Base-by-base conservation (phyloP, 2,329 filamentous ascomycete species). In the Fusarium foetens region DNA sequence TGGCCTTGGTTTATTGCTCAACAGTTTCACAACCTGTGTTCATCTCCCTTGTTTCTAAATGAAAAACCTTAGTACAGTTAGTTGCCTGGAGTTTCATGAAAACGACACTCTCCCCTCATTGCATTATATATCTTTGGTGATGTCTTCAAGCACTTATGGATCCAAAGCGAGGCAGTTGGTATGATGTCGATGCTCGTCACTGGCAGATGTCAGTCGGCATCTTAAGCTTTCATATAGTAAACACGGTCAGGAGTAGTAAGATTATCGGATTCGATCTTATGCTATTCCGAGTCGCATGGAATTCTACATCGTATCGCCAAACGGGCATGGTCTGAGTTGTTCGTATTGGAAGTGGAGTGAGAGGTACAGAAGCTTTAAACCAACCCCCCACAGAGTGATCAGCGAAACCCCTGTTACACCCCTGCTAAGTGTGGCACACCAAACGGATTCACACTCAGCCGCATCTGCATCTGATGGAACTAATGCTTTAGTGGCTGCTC, bases 401-500 rank as follows among this genome's bases (percentile, higher is more conserved):
- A 23, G 25, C 51, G 16, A 53, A 19, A 49, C 58, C 45, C 58
- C n/a, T 53, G 38, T 57, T 45, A 10, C 25, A 27, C 14, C 53
- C 39, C 39, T 57, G 53, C 36, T 21, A 25, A 23, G 31, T 21
- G 55, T 19, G 41, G 21, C 31, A 25, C n/a, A 8, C 27, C 39
- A 60, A 53, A 43, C 53, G 42, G 64, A 45, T 41, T 38, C 54
- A 45, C 45, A 17, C 45, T 66, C 61, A 72, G 68, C 70, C 68
- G 66, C 70, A 73, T 23, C 61, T 62, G 70, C 25, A 70, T n/a
- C 61, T 46, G 68, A 25, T 27, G 25, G 19, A 45, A 31, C 58
- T 58, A 58, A 42, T 17, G 29, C 13, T 43, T 36, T 55, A 65
- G 58, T 29, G 58, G 49, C 58, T 43, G 38, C 33, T 45, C 27